Percentiles rank a stretch among this genome's conserved stretches.
phyloP scores from a whole-genome alignment of 768 basidiomycete species.

The Coprinellus aureogranulatus region DNA sequence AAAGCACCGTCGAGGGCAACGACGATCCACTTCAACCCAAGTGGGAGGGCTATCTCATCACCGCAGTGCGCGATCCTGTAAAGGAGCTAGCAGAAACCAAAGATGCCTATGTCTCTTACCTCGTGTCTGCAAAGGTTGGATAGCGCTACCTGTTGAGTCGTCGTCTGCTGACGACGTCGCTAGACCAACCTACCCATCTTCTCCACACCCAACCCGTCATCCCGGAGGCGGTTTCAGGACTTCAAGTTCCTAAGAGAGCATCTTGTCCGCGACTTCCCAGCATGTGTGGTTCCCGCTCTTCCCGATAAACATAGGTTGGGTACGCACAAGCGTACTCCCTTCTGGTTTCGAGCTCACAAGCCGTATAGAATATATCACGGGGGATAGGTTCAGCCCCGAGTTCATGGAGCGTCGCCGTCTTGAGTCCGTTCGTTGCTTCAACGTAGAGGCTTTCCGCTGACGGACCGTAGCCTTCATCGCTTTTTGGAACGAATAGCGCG shows the following conservation, averaged over 20 bases:
- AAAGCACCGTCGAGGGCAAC: slow-evolving; percentile 69
- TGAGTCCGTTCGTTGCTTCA: slow-evolving; percentile 57
- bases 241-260: slow-evolving; percentile 92
- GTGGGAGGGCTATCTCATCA: slow-evolving; percentile 86
- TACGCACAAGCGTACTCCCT: slow-evolving; percentile 25
- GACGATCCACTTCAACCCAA: slow-evolving; percentile 82
- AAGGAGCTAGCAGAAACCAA: slow-evolving; percentile 97
- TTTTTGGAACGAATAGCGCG: slow-evolving; percentile 89
- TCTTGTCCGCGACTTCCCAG: slow-evolving; percentile 88
- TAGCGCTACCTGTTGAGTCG: neutral
- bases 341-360: slow-evolving; percentile 1
- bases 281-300: slow-evolving; percentile 95
- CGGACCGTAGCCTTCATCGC: slow-evolving; percentile 69
- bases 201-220: slow-evolving; percentile 67
- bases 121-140: slow-evolving; percentile 80
- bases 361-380: slow-evolving; percentile 86
- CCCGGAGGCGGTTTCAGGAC: slow-evolving; percentile 92
- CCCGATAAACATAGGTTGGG: slow-evolving; percentile 97
- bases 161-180: neutral
- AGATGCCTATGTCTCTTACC: slow-evolving; percentile 94
- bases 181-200: slow-evolving; percentile 92
- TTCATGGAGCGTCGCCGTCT: slow-evolving; percentile 91
- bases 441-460: neutral
- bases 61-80: slow-evolving; percentile 84
- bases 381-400: slow-evolving; percentile 94